phyloP scores from a whole-genome alignment of 257 asterid species.

The Solanum neorickii region DNA sequence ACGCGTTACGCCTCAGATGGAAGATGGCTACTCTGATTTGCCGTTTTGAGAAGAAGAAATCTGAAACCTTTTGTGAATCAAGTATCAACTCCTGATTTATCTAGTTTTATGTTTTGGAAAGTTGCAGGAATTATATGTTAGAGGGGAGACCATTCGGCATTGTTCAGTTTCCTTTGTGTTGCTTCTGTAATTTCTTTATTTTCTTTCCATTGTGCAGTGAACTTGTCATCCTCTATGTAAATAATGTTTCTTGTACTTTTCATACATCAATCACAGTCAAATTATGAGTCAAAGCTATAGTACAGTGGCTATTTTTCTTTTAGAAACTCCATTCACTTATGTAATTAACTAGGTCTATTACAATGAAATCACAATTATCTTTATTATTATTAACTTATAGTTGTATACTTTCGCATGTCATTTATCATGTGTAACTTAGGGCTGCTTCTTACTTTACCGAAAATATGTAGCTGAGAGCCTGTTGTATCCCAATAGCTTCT shows the following conservation, averaged over 20 bases:
- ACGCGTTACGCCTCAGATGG: neutral
- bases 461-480: neutral
- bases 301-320: neutral
- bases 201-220: neutral
- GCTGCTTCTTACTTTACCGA: neutral
- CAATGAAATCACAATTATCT: neutral
- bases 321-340: neutral
- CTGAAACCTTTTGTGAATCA: neutral
- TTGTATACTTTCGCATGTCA: neutral
- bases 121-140: neutral
- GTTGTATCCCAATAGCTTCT: constrained; percentile 54
- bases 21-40: neutral
- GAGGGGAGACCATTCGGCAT: neutral
- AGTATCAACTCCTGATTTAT: neutral
- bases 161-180: neutral
- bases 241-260: neutral
- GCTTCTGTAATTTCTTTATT: neutral
- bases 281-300: neutral
- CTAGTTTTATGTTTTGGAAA: neutral
- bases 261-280: neutral
- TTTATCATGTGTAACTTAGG: neutral
- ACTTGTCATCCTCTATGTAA: neutral
- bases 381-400: too few relatives aligned
- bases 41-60: neutral
- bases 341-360: neutral